Base-by-base conservation (phyloP, 805 yeast genomes). In the Starmerella potacharoeniae region DNA sequence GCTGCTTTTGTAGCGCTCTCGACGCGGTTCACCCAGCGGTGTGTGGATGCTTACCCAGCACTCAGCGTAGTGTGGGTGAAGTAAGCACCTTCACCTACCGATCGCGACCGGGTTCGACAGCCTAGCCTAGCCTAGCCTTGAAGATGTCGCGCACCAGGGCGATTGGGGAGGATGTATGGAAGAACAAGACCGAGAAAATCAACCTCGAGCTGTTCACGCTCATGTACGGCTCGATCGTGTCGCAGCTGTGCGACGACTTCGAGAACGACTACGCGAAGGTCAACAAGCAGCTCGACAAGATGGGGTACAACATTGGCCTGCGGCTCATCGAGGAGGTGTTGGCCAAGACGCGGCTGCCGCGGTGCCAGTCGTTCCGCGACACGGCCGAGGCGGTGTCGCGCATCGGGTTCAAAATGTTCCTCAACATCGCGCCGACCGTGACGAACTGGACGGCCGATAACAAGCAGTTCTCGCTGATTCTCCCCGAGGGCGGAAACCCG, bases 231-330 rank as follows among this genome's bases (percentile, higher is more conserved):
- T 83, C 96, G 3, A 80, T 93, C 49, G 97, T 93, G 49, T 80
- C 95, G 13, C 97, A 91, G 65, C 72, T 93, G 52, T 89, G 96
- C 66, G 80, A 83, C 56, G 97, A 93, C 65, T 83, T 78, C 68
- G 77, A 83, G 53, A 76, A 80, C 59, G 86, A 90, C 68, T 90
- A 87, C 68, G 67, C 65, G 6, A 82, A 82, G 64, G 96, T 93
- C 55, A 93, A 93, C 66, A 73, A 74, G 51, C 95, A 91, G 66
- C 74, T 93, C 50, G 95, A 83, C 64, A 79, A 80, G 60, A 91
- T 93, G 97, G 98, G 98, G 0, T 87, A 90, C 69, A 89, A 86
- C 67, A 93, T 93, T 42, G 98, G 98, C 1, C 73, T 89, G 49
- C 74, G 98, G 60, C 69, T 93, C 56, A 86, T 93, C 50, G 98